Evolutionary conservation across 495 filamentous ascomycete genomes (phyloP), one percentile per base, ranked within the genome.

Genomic region (Xylaria palmicola): DNA sequence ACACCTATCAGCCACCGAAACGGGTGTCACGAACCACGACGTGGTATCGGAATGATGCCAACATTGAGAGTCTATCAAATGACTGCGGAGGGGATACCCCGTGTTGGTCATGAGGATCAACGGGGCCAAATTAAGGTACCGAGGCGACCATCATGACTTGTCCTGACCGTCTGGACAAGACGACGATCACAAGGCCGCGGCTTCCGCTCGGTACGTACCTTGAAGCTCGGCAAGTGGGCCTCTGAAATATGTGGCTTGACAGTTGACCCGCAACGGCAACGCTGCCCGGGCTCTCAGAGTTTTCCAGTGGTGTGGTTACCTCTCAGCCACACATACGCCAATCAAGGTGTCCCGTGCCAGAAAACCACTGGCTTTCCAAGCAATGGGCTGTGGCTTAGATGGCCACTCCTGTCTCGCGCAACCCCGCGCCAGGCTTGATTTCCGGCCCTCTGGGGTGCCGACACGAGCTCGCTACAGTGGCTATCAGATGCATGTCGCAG

Each of bases 401-500:
- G 20, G 8, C 26, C 32, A 13, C 13, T 19, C n/a, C 32, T 56
- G 43, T 44, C 53, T 56, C 41, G 37, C 34, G 17, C 34, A 49
- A 60, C 57, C 57, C 57, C 57, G 57, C 57, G 57, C 26, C 17
- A 22, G n/a, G n/a, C n/a, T 17, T 2, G 3, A 50, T 44, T 13
- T 27, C n/a, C 41, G 22, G 43, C 56, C 47, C 57, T 52, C 53
- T 39, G 24, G 44, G 26, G 39, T 44, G 53, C 53, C 22, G 47
- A 60, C 47, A 60, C 57, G 57, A 60, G 44, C 36, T 27, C 57
- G 37, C 34, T 43, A 50, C 43, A 19, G n/a, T n/a, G n/a, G n/a
- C n/a, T n/a, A n/a, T n/a, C n/a, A n/a, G n/a, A 36, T 60, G 57
- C 19, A 50, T 52, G 57, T 52, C 47, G 47, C 57, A 60, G 32